Evolutionary conservation across 2,329 filamentous ascomycete genomes (phyloP), one percentile per base, ranked within the genome.

Genomic region (Tolypocladium inflatum): DNA sequence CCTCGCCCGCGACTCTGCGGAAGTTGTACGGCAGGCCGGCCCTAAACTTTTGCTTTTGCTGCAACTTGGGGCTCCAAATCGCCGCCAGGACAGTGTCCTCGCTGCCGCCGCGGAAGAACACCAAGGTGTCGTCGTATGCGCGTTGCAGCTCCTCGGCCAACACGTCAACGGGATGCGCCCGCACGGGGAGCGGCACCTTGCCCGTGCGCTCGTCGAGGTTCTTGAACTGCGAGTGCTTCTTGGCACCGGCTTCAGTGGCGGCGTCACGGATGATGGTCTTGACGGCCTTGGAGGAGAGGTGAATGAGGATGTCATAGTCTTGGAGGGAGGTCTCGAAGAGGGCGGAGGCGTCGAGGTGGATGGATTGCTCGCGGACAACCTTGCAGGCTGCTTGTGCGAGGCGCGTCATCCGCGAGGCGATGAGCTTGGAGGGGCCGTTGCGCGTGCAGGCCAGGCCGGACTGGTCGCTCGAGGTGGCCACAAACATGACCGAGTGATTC

Each of bases 261-360:
- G 70, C 68, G 54, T 75, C 74, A 65, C 73, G 68, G 65, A 73
- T 58, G 35, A 78, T 66, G 62, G 68, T 61, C 66, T 76, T 76
- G 51, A 82, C 69, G 55, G 75, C 75, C 63, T 81, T 84, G 38
- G 79, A 63, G 19, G 83, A 81, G 23, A 97, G 76, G 67, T 87
- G 83, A 57, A 99, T 77, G n/a, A 93, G 75, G 62, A 97, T 87
- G 70, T 97, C 91, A 71, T 92, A 99, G 63, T 96, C 91, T 11
- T 73, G 72, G 7, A 90, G 77, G 0, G 87, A 83, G 3, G 88
- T 79, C n/a, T 81, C 77, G 74, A 97, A 97, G 10, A 97, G 78
- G 33, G 63, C 59, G 2, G 63, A 43, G 3, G 70, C 65, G 54
- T 86, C 76, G 56, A 90, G 71, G 15, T 74, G 72, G 33, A 81